Percentiles rank a stretch among this genome's conserved stretches.
Conservation (phyloP, 2,329 filamentous ascomycete species). For the Fusarium bulbicola region DNA sequence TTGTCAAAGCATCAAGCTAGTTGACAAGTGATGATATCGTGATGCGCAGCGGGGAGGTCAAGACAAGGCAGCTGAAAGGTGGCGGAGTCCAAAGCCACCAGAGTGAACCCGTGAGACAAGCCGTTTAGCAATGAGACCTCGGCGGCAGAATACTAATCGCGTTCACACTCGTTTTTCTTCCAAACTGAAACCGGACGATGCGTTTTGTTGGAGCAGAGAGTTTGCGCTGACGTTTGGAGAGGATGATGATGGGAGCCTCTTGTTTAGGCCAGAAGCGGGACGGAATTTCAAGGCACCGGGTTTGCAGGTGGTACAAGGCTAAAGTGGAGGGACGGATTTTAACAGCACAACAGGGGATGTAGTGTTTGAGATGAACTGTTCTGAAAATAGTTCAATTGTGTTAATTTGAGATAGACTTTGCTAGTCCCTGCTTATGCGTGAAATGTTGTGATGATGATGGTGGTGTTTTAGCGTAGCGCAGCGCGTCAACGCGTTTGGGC, state of each 20-base stretch:
- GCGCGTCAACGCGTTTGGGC: constrained; percentile 28
- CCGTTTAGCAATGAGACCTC: not conserved
- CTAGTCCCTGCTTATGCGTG: constrained; percentile 15
- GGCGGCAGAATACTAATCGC: not conserved
- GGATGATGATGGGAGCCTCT: constrained; percentile 28
- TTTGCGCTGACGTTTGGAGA: constrained; percentile 34
- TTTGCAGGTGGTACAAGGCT: not conserved
- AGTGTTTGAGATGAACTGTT: not conserved
- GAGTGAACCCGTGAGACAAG: constrained; percentile 27
- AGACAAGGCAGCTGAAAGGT: constrained; percentile 18
- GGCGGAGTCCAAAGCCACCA: constrained; percentile 32
- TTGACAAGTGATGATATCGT: constrained; percentile 23
- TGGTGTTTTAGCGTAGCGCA: constrained; percentile 25
- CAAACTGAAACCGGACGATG: not conserved
- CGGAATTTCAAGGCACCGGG: constrained; percentile 47
- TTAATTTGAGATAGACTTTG: constrained; percentile 15
- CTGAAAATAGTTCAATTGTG: not conserved
- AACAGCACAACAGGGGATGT: constrained; percentile 7
- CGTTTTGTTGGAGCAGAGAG: constrained; percentile 20
- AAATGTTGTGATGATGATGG: constrained; percentile 32
- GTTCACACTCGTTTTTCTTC: not conserved
- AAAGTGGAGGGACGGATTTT: not conserved
- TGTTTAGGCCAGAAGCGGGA: constrained; percentile 23
- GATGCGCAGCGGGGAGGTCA: constrained; percentile 6
- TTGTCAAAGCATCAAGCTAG: constrained; percentile 41